Base-by-base conservation (phyloP, 2,329 filamentous ascomycete genomes). In the Apiospora hydei region DNA sequence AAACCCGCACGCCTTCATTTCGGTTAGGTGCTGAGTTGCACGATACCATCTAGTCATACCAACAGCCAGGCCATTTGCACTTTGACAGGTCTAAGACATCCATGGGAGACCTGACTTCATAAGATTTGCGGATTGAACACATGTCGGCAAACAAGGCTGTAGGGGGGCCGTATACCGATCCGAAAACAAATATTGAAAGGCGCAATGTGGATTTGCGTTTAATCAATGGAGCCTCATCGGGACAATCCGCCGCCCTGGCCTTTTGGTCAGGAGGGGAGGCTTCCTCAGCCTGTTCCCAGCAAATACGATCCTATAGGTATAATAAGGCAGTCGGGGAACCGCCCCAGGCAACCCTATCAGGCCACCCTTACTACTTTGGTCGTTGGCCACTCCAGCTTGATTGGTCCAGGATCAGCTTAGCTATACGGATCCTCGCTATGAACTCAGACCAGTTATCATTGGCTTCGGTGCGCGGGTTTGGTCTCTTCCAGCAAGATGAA, bases 371-470 rank as follows among this genome's bases (percentile, higher is more conserved):
- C 21, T 61, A 38, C 30, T 64, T 64, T 43, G 24, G 26, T 6
- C 51, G 24, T 30, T 34, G 26, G 2, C 26, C 14, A 24, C 51
- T 34, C 16, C 26, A 57, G 26, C 6, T 57, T 57, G 57, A 21
- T 41, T n/a, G 18, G 4, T 13, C 18, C 30, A 64, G 57, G 21
- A 64, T 38, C 34, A 41, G 10, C 34, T 41, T 41, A n/a, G 57
- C 57, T 41, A n/a, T 41, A 64, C 38, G 57, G 57, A 64, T 64
- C 30, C 57, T 38, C 57, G 57, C n/a, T 64, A 64, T 64, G 57
- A 64, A 21, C 57, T 64, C 57, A 38, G 57, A 41, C n/a, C 57
- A 64, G 57, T 41, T 64, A 18, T 1, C n/a, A 41, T 41, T 64
- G 57, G 57, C 18, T 64, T 38, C 57, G 57, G 57, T 64, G 57